These are phyloP conservation scores for Sequoia sempervirens DNA, from an alignment of 75 land plant genomes.

Conservation along the genomic window DNA sequence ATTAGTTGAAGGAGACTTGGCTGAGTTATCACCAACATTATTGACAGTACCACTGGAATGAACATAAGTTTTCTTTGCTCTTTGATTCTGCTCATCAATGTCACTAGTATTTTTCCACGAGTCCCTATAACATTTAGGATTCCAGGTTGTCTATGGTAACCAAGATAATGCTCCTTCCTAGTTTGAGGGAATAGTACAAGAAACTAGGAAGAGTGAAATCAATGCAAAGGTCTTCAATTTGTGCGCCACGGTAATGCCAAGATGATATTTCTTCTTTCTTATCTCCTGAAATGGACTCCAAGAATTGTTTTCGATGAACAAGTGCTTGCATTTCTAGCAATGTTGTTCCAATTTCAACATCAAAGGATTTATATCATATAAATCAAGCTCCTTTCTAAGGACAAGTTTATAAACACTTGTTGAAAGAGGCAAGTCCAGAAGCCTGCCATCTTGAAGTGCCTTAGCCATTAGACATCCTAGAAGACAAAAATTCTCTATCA, in stretches of 20 bases:
- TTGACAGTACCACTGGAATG: too few species aligned
- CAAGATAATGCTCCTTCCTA: constrained; percentile 32
- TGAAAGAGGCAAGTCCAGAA: constrained; percentile 72
- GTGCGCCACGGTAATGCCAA: constrained; percentile 29
- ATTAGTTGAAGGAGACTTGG: too few species aligned
- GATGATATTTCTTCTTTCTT: constrained; percentile 3
- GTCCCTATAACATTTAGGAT: too few species aligned
- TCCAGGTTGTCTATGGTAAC: constrained; percentile 13
- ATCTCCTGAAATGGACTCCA: constrained; percentile 17
- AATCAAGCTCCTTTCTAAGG: constrained; percentile 65
- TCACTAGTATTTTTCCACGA: too few species aligned
- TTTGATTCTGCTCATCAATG: too few species aligned
- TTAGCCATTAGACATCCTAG: constrained; percentile 73
- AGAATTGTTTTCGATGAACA: constrained; percentile 26
- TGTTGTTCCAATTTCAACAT: constrained; percentile 56
- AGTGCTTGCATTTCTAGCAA: constrained; percentile 65
- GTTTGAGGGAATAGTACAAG: constrained; percentile 44
- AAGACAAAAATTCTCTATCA: constrained; percentile 52
- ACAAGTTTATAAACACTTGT: constrained; percentile 71
- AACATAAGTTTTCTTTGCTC: too few species aligned
- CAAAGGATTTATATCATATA: constrained; percentile 75
- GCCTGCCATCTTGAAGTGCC: constrained; percentile 80
- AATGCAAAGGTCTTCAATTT: constrained; percentile 71
- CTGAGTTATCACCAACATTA: too few species aligned
- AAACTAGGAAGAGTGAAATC: constrained; percentile 87